Conservation (phyloP, 2,329 filamentous ascomycete species). For the Cytospora piceicola region DNA sequence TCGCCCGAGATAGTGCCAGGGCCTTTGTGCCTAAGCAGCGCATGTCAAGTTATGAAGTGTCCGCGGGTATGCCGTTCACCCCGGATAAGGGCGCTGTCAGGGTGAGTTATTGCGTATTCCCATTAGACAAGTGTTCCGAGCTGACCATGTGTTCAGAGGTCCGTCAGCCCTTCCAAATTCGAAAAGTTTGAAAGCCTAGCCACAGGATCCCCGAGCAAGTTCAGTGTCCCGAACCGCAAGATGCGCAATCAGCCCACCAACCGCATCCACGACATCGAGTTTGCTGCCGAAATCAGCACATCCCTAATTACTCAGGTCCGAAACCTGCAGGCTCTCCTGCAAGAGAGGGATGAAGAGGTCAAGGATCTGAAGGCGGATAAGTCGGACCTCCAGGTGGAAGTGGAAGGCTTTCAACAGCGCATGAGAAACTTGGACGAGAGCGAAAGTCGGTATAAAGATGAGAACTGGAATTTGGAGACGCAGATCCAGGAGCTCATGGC, state of each 20-base stretch:
- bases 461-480: constrained; percentile 97
- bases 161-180: constrained; percentile 69
- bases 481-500: constrained; percentile 83
- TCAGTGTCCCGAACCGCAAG: constrained; percentile 83
- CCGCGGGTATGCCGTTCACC: constrained; percentile 55
- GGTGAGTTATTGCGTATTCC: constrained; percentile 46
- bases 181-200: constrained; percentile 79
- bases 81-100: constrained; percentile 56
- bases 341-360: constrained; percentile 85
- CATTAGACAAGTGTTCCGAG: not conserved
- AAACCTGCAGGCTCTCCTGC: constrained; percentile 81
- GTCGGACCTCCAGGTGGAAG: constrained; percentile 79
- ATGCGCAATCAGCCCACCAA: constrained; percentile 87
- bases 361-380: constrained; percentile 76
- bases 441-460: constrained; percentile 95
- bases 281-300: constrained; percentile 97
- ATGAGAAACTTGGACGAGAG: constrained; percentile 86
- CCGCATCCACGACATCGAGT: constrained; percentile 93
- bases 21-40: constrained; percentile 86
- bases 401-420: constrained; percentile 77
- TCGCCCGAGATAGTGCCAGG: constrained; percentile 85
- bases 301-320: constrained; percentile 93
- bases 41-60: constrained; percentile 69
- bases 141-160: constrained; percentile 55
- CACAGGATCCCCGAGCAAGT: constrained; percentile 84